A percentile compares a stretch with the other conserved stretches of the same genome.
These are phyloP conservation scores for Candida pseudoglaebosa DNA, from an alignment of 805 yeast species.

Conservation along the genomic window DNA sequence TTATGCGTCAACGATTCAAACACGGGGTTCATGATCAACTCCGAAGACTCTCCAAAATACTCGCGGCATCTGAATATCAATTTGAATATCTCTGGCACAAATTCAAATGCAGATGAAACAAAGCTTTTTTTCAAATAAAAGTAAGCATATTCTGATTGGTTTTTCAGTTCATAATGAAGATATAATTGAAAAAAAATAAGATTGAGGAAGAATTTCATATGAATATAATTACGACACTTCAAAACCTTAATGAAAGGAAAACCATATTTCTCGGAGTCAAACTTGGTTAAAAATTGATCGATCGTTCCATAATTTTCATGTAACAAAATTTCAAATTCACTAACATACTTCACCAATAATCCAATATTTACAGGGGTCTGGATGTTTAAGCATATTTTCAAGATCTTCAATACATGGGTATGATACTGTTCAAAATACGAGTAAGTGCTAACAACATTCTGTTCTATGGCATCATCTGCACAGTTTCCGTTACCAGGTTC, in stretches of 20 bases:
- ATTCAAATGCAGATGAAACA: constrained; percentile 22
- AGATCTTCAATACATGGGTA: constrained; percentile 22
- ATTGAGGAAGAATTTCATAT: constrained; percentile 23
- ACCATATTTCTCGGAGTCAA: constrained; percentile 11
- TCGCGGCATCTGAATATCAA: constrained; percentile 25
- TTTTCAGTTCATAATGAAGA: constrained; percentile 34
- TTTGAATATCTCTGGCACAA: constrained; percentile 28
- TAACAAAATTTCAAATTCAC: constrained; percentile 34
- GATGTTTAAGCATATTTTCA: constrained; percentile 19
- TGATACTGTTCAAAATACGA: constrained; percentile 26
- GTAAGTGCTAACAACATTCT: constrained; percentile 27
- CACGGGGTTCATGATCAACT: constrained; percentile 39
- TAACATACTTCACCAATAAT: constrained; percentile 19
- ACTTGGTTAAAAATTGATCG: constrained; percentile 16
- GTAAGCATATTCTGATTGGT: constrained; percentile 25
- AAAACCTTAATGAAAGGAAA: constrained; percentile 20
- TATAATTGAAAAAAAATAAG: constrained; percentile 32
- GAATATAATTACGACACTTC: constrained; percentile 26
- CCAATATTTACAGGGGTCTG: constrained; percentile 14
- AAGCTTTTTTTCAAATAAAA: constrained; percentile 30
- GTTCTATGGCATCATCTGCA: constrained; percentile 33
- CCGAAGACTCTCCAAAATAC: constrained; percentile 42
- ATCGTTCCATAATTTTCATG: constrained; percentile 25
- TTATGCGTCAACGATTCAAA: constrained; percentile 24
- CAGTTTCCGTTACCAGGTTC: constrained; percentile 34